Evolutionary conservation across 2,329 filamentous ascomycete genomes (phyloP), one percentile per base, ranked within the genome.

Genomic region (Beauveria australis): DNA sequence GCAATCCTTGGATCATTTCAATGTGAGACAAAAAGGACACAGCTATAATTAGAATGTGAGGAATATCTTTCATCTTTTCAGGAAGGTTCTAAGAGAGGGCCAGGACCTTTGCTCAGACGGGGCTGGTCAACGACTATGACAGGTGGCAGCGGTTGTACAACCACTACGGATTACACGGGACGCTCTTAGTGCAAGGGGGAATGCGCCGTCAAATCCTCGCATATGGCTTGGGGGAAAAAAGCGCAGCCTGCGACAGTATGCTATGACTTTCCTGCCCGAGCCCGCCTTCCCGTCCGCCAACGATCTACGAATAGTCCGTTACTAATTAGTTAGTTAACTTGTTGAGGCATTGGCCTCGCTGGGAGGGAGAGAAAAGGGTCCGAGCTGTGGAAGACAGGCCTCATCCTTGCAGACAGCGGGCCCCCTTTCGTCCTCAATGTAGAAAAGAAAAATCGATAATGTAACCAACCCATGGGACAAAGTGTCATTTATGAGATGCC

Each of bases 211-310:
- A 51, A 51, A 28, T 10, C 37, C 37, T 22, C 16, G 47, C 51
- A 43, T 53, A 14, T 22, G 22, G 16, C 44, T 37, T 37, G 33
- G 5, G 33, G 1, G 3, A 37, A 37, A 37, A 30, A 53, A 53
- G 51, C 51, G 37, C 22, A 53, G 51, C 51, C 51, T 53, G 52
- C 52, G 52, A 53, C 52, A 43, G 52, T 37, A 26, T 53, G 52
- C 52, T 53, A 28, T 53, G 52, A 53, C 52, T 8, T 53, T n/a
- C 19, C 33, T 53, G 19, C 28, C 33, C 3, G 30, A 24, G 19
- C 19, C 30, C 10, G 33, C n/a, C 51, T 26, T 53, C 51, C 26
- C 18, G 8, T 18, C 47, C 8, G 7, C 8, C 16, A n/a, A 14
- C 14, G 12, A 37, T 16, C 14, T 37, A 37, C 33, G 5, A 33